Percentiles rank a stretch among this genome's conserved stretches.
These are phyloP conservation scores for Blastobotrys malaysiensis DNA, from an alignment of 1,139 yeast species.

Conservation along the genomic window DNA sequence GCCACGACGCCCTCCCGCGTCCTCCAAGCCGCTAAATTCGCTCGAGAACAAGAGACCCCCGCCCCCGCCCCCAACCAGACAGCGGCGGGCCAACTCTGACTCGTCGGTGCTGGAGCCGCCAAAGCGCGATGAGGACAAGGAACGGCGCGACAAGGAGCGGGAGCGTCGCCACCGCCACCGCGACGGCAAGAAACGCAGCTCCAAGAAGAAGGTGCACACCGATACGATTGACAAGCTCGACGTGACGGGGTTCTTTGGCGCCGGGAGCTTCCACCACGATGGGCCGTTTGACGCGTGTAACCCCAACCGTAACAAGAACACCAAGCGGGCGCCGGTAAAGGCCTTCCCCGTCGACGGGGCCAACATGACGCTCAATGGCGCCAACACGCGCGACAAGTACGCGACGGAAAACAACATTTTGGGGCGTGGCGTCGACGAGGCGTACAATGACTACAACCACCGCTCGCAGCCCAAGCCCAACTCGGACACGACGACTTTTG, in stretches of 20 bases:
- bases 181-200: slow-evolving; percentile 10
- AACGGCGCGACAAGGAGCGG: slow-evolving; percentile 17
- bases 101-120: slow-evolving; percentile 24
- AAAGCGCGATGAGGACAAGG: slow-evolving; percentile 10
- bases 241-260: slow-evolving; percentile 93
- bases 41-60: slow-evolving; percentile 1
- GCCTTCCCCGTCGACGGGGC: slow-evolving; percentile 97
- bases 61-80: slow-evolving; percentile 10
- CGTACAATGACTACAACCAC: slow-evolving; percentile 25
- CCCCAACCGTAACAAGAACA: slow-evolving; percentile 85
- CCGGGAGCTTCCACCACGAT: slow-evolving; percentile 92
- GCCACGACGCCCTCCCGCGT: slow-evolving; percentile 18
- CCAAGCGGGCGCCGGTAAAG: slow-evolving; percentile 75
- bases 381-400: slow-evolving; percentile 35
- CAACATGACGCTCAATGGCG: slow-evolving; percentile 75
- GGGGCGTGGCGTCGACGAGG: slow-evolving; percentile 33
- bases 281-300: slow-evolving; percentile 99
- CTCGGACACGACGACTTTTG: slow-evolving; percentile 39
- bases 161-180: slow-evolving; percentile 17
- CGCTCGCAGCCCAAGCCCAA: slow-evolving; percentile 3
- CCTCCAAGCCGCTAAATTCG: slow-evolving; percentile 15
- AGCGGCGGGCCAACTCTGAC: slow-evolving; percentile 26
- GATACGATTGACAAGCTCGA: slow-evolving; percentile 94
- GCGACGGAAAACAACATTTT: slow-evolving; percentile 33
- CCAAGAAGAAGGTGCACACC: slow-evolving; percentile 40